phyloP scores from a whole-genome alignment of 2,329 filamentous ascomycete genomes.

The Bipolaris victoriae region DNA sequence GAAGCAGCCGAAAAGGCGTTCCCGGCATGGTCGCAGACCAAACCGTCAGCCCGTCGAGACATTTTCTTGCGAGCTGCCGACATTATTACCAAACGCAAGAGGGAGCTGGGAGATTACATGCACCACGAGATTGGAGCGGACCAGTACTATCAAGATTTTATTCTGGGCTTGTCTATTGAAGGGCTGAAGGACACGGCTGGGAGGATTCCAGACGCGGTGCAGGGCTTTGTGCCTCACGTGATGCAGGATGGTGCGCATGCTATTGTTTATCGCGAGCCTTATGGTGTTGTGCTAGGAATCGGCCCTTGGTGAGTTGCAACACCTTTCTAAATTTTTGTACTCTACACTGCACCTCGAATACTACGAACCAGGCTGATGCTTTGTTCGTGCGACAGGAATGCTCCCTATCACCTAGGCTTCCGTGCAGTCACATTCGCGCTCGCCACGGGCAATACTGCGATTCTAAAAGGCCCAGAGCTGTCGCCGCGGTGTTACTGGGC shows the following conservation, averaged over 20 bases:
- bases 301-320: constrained; percentile 11
- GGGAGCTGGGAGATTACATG: not conserved
- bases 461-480: constrained; percentile 29
- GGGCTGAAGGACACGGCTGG: not conserved
- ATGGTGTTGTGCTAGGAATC: constrained; percentile 13
- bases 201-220: not conserved
- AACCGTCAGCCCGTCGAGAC: not conserved
- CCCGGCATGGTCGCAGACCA: not conserved
- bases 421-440: constrained; percentile 54
- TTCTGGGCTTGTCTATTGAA: not conserved
- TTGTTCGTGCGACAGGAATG: constrained; percentile 7
- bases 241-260: constrained; percentile 1
- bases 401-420: constrained; percentile 10
- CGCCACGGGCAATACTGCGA: constrained; percentile 29
- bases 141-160: constrained; percentile 1
- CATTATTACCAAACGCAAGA: constrained; percentile 1
- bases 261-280: constrained; percentile 15
- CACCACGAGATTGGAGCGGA: constrained; percentile 1
- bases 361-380: not conserved
- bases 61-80: not conserved
- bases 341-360: not conserved
- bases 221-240: constrained; percentile 1
- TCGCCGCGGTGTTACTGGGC: constrained; percentile 7
- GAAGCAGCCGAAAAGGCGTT: not conserved
- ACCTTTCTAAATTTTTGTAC: not conserved